Conservation (phyloP, 2,329 filamentous ascomycete genomes). For the Penicillium digitatum region DNA sequence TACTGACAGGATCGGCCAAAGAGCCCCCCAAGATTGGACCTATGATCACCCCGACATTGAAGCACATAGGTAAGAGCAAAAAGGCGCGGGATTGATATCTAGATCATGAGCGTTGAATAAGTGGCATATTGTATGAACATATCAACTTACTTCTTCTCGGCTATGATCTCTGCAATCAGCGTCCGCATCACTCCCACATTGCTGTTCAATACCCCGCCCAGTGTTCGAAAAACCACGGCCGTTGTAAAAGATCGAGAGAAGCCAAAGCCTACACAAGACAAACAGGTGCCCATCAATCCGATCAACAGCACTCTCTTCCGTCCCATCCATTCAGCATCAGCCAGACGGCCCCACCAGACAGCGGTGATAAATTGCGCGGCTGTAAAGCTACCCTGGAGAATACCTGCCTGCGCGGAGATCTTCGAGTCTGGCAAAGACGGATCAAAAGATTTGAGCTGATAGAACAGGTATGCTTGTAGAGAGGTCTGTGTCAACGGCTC, state of each 20-base stretch:
- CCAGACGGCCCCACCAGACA: constrained; percentile 73
- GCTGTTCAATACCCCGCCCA: constrained; percentile 67
- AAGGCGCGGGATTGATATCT: constrained; percentile 53
- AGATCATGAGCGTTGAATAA: neutral
- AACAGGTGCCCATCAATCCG: constrained; percentile 65
- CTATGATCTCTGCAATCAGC: constrained; percentile 68
- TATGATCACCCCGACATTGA: constrained; percentile 63
- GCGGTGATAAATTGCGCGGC: constrained; percentile 78
- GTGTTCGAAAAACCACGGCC: constrained; percentile 61
- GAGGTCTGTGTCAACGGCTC: constrained; percentile 80
- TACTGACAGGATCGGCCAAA: constrained; percentile 62
- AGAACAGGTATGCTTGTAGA: constrained; percentile 77
- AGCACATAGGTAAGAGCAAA: constrained; percentile 62
- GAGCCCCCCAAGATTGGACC: constrained; percentile 61
- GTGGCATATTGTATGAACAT: neutral
- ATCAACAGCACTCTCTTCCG: constrained; percentile 75
- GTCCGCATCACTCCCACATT: constrained; percentile 72
- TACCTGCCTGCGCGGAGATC: constrained; percentile 72
- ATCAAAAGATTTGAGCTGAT: constrained; percentile 78
- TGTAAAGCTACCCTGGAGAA: constrained; percentile 75
- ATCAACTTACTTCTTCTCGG: constrained; percentile 58
- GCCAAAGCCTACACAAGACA: constrained; percentile 65
- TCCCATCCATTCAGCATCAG: constrained; percentile 62
- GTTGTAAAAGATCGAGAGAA: constrained; percentile 61
- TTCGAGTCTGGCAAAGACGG: constrained; percentile 54